These are phyloP conservation scores for Agastache rugosa DNA, from an alignment of 257 asterid genomes.

Conservation along the genomic window DNA sequence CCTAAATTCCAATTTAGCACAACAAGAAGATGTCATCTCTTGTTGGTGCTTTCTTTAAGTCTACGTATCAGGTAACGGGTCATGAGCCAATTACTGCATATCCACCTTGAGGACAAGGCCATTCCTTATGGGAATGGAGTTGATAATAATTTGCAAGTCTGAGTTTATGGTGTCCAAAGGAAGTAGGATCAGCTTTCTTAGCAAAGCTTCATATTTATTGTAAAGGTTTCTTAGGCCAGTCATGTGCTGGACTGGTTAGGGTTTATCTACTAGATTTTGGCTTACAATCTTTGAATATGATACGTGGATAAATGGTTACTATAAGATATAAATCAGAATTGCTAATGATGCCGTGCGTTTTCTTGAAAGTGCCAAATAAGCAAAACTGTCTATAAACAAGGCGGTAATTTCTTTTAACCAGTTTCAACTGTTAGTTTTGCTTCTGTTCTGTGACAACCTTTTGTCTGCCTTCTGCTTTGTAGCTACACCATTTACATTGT, in stretches of 20 bases:
- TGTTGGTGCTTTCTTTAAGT: not conserved
- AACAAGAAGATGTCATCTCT: not conserved
- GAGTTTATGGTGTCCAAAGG: too few relatives aligned
- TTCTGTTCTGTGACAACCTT: not conserved
- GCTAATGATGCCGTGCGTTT: not conserved
- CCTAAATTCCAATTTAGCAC: not conserved
- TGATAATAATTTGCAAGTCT: too few relatives aligned
- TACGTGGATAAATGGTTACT: not conserved
- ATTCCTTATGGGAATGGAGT: too few relatives aligned
- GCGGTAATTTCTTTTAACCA: not conserved
- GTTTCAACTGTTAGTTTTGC: not conserved
- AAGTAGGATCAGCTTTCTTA: too few relatives aligned
- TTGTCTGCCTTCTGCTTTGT: not conserved
- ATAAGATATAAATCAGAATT: not conserved
- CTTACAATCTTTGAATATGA: not conserved
- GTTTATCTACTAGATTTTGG: too few relatives aligned
- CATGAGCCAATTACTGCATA: too few relatives aligned
- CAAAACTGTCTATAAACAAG: not conserved
- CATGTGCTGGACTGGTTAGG: not conserved
- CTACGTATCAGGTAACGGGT: not conserved
- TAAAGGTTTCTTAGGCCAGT: not conserved
- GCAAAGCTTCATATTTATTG: not conserved
- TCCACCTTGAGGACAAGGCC: too few relatives aligned
- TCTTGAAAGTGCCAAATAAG: not conserved
- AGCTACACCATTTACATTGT: not conserved